Conservation (phyloP, 352 stramenopile genomes). For the Phytophthora sojae region DNA sequence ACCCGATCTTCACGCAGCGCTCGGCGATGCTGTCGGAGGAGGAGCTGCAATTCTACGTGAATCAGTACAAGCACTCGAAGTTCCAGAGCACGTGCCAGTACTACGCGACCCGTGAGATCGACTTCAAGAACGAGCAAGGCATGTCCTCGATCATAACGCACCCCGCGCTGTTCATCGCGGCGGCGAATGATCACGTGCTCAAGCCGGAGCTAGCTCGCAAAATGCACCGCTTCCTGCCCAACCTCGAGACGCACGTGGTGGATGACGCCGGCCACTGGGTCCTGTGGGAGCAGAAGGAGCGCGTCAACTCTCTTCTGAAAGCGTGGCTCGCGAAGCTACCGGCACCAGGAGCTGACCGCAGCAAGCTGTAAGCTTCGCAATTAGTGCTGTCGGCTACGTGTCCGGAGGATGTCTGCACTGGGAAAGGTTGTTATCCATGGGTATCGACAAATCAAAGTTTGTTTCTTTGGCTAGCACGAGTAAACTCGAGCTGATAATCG, state of each 20-base stretch:
- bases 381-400: background rate
- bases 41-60: slow-evolving; percentile 72
- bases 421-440: background rate
- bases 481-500: too few species aligned
- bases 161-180: slow-evolving; percentile 70
- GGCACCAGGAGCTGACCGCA: slow-evolving; percentile 7
- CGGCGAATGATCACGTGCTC: slow-evolving; percentile 62
- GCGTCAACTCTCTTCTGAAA: slow-evolving; percentile 48
- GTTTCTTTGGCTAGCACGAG: too few species aligned
- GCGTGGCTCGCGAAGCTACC: slow-evolving; percentile 50
- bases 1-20: slow-evolving; percentile 46
- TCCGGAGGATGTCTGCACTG: too few species aligned
- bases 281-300: slow-evolving; percentile 60
- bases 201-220: slow-evolving; percentile 61
- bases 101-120: slow-evolving; percentile 65
- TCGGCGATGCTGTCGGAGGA: slow-evolving; percentile 58
- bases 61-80: slow-evolving; percentile 56
- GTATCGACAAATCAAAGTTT: background rate
- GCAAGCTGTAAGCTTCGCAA: slow-evolving; percentile 32
- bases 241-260: slow-evolving; percentile 62
- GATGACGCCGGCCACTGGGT: slow-evolving; percentile 71
- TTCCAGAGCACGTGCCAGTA: slow-evolving; percentile 71
- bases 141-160: slow-evolving; percentile 47
- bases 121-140: slow-evolving; percentile 58
- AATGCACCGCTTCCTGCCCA: slow-evolving; percentile 61